Conservation (phyloP, 1,284 basidiomycete genomes). For the Pterulicium gracile region DNA sequence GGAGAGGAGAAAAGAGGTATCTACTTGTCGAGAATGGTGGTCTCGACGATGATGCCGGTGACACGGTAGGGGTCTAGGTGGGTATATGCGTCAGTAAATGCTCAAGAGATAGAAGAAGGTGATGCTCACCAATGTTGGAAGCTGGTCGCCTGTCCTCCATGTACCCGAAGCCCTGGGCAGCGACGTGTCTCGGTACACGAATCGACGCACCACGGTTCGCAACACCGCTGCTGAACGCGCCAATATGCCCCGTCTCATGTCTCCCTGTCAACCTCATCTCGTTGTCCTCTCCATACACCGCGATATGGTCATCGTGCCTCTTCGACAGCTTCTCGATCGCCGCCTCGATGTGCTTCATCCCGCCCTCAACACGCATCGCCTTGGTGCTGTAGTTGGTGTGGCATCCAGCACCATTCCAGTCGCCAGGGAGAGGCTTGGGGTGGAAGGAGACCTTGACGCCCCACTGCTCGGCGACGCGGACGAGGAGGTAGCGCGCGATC, state of each 20-base stretch:
- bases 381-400: constrained; percentile 93
- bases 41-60: constrained; percentile 87
- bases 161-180: constrained; percentile 89
- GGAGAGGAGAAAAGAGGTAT: constrained; percentile 10
- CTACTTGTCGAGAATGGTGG: constrained; percentile 60
- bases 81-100: constrained; percentile 9
- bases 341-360: constrained; percentile 88
- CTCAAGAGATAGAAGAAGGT: constrained; percentile 8
- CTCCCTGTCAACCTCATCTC: constrained; percentile 87
- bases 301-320: constrained; percentile 86
- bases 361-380: constrained; percentile 86
- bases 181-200: constrained; percentile 89
- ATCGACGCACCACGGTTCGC: constrained; percentile 98
- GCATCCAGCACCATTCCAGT: constrained; percentile 99
- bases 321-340: constrained; percentile 87
- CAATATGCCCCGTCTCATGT: constrained; percentile 97
- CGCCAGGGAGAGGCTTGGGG: constrained; percentile 95
- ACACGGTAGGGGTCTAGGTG: constrained; percentile 78
- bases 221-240: constrained; percentile 87
- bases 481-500: constrained; percentile 91
- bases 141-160: constrained; percentile 94
- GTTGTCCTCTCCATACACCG: constrained; percentile 95
- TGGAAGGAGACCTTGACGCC: constrained; percentile 97
- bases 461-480: constrained; percentile 97
- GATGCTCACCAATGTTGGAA: constrained; percentile 84